Conservation (phyloP, 306 rosid genomes). For the Ammopiptanthus mongolicus region DNA sequence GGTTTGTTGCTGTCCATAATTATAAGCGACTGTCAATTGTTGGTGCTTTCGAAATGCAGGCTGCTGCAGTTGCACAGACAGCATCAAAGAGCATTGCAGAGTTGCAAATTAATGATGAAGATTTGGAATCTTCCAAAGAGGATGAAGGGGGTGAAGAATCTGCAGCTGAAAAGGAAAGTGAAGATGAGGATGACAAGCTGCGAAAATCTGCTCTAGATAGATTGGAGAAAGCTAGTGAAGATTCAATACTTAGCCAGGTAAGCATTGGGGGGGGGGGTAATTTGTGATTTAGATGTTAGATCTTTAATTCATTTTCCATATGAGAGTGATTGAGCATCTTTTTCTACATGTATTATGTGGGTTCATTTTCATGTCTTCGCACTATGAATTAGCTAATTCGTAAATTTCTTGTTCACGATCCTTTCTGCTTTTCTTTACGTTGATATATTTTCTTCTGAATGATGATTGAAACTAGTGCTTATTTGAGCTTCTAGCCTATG, state of each 20-base stretch:
- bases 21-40: background rate
- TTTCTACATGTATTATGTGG: background rate
- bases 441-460: background rate
- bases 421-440: background rate
- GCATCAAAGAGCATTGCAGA: slow-evolving; percentile 79
- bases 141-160: slow-evolving; percentile 45
- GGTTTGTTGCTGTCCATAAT: too few relatives aligned
- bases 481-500: slow-evolving; percentile 6
- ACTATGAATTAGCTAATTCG: background rate
- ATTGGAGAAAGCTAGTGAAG: slow-evolving; percentile 92
- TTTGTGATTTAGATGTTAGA: background rate
- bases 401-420: background rate
- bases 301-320: slow-evolving; percentile 11
- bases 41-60: slow-evolving; percentile 49
- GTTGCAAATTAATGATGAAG: slow-evolving; percentile 47
- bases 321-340: background rate
- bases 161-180: slow-evolving; percentile 42
- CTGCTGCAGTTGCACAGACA: slow-evolving; percentile 79
- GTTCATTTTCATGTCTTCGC: slow-evolving; percentile 10
- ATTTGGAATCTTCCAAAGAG: slow-evolving; percentile 53
- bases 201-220: slow-evolving; percentile 71
- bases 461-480: background rate
- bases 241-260: slow-evolving; percentile 86
- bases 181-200: slow-evolving; percentile 40
- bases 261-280: background rate